Percentiles rank a stretch among this genome's conserved stretches.
phyloP scores from a whole-genome alignment of 148 eudicot species.

The Camellia japonica region DNA sequence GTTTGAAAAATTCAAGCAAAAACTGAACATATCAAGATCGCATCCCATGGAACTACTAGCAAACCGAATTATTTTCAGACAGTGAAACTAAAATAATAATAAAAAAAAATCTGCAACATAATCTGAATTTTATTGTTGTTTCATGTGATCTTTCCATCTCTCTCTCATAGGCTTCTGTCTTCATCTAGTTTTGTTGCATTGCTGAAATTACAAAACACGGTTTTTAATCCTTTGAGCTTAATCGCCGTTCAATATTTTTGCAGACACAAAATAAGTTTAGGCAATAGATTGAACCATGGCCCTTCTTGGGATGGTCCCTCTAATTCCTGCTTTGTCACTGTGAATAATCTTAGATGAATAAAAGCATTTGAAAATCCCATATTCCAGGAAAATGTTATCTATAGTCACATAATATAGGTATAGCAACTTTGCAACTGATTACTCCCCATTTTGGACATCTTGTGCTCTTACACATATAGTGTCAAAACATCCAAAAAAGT shows the following conservation, averaged over 20 bases:
- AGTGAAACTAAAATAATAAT: background rate
- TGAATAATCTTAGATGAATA: too few relatives aligned
- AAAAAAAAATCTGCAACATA: background rate
- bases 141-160: background rate
- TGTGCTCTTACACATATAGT: too few relatives aligned
- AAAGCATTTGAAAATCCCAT: too few relatives aligned
- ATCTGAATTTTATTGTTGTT: background rate
- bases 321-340: too few relatives aligned
- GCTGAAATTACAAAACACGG: background rate
- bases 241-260: background rate
- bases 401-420: too few relatives aligned
- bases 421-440: too few relatives aligned
- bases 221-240: background rate
- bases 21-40: background rate
- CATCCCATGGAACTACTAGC: background rate
- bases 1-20: background rate
- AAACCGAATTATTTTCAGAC: background rate
- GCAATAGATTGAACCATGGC: background rate
- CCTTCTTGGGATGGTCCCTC: too few relatives aligned
- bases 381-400: too few relatives aligned
- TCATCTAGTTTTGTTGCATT: background rate
- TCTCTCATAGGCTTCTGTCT: background rate
- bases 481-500: background rate
- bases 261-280: background rate
- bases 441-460: too few relatives aligned